phyloP scores from a whole-genome alignment of 345 rosid genomes.

The Brassica cretica region DNA sequence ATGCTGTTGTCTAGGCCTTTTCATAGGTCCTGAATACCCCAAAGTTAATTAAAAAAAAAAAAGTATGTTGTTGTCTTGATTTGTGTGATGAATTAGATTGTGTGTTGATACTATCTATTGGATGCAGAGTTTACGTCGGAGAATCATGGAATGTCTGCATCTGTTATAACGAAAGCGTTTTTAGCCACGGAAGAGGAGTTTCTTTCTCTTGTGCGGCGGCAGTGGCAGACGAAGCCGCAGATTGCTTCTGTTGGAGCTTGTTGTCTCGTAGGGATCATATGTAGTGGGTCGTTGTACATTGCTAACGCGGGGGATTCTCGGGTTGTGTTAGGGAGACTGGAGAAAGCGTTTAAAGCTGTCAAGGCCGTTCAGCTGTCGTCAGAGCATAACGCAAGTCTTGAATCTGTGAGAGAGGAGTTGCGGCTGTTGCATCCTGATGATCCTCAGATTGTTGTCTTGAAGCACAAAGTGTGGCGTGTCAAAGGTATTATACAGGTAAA shows the following conservation, averaged over 20 bases:
- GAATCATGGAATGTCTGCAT: constrained; percentile 78
- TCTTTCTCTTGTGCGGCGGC: constrained; percentile 42
- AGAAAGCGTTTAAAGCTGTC: constrained; percentile 41
- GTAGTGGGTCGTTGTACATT: constrained; percentile 51
- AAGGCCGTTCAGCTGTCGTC: constrained; percentile 56
- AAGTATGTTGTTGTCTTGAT: not conserved
- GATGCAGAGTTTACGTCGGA: constrained; percentile 84
- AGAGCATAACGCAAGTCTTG: constrained; percentile 58
- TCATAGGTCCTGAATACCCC: too few relatives aligned
- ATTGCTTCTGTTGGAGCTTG: constrained; percentile 66
- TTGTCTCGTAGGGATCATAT: constrained; percentile 59
- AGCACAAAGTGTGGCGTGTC: constrained; percentile 62
- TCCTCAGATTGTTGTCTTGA: constrained; percentile 60
- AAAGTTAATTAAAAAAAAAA: too few relatives aligned
- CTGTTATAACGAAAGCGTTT: constrained; percentile 47
- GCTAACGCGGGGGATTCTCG: constrained; percentile 66
- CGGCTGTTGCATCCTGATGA: constrained; percentile 56
- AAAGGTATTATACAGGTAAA: constrained; percentile 65
- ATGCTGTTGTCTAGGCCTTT: not conserved
- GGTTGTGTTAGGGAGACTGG: constrained; percentile 54
- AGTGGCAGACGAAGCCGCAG: constrained; percentile 51
- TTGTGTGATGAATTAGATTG: not conserved
- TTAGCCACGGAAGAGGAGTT: constrained; percentile 42
- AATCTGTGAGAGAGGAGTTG: constrained; percentile 61
- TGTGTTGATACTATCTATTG: constrained; percentile 38